Base-by-base conservation (phyloP, 768 basidiomycete species). In the Lepiota venenata region DNA sequence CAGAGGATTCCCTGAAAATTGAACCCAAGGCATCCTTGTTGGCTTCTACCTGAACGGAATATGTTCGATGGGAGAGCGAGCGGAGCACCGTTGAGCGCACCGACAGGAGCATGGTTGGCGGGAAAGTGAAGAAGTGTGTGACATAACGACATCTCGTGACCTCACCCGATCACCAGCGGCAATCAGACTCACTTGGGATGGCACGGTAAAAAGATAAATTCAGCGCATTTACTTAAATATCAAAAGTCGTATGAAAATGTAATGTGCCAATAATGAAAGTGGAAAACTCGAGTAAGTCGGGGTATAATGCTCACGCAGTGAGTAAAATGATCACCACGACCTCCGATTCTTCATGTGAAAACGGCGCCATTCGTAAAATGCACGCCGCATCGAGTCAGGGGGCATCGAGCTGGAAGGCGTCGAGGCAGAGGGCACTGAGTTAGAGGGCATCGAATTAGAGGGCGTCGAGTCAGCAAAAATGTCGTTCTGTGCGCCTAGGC, bases 11-110 rank as follows among this genome's bases (percentile, higher is more conserved):
- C 25, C 44, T 43, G 32, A 66, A 58, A 22, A 64, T 58, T 9
- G 61, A 56, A 9, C 61, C 52, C 8, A 63, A 18, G 3, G 58
- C 62, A 16, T 56, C 61, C 46, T 57, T 37, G 59, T 61, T 64
- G 22, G 52, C 56, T 38, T 9, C 51, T 55, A 21, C 37, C 51
- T 41, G 45, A 52, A 18, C 32, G 47, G 14, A 40, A 52, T 4
- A 63, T 55, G 11, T 52, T 49, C 42, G 63, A 37, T 45, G 58
- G 15, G 53, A 56, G 21, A 62, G 51, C 15, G 57, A 44, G 22
- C 62, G 52, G 40, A 59, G 47, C 36, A 59, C 53, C 36, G 51
- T 51, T 54, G 57, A 62, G 47, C 60, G 62, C 50, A 61, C 40
- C 45, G 55, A 56, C 49, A 61, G 51, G 42, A 65, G 52, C 60